Evolutionary conservation across 805 yeast genomes (phyloP).

Genomic region (Saccharomycopsis malanga): DNA sequence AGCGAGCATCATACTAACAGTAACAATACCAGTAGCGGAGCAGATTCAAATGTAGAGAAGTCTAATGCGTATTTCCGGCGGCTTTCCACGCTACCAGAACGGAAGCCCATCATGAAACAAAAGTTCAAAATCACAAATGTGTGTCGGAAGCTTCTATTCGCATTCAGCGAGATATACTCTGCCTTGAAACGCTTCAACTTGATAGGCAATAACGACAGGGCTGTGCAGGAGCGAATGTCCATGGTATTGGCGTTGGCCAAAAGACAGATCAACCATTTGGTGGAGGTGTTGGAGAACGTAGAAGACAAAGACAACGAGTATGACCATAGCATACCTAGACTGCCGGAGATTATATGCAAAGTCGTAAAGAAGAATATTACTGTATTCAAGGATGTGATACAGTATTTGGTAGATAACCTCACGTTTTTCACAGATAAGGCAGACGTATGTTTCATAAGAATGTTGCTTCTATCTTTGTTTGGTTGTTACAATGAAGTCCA

Average conservation of each 20-base stretch:
- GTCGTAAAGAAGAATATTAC: constrained; percentile 16
- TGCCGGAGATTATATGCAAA: neutral
- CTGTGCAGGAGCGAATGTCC: constrained; percentile 2
- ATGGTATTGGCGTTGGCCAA: constrained; percentile 28
- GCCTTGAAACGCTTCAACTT: constrained; percentile 36
- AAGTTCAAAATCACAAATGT: constrained; percentile 32
- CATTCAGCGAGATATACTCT: constrained; percentile 40
- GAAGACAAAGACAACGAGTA: constrained; percentile 1
- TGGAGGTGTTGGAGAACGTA: constrained; percentile 35
- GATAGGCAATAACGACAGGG: constrained; percentile 11
- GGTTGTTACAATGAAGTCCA: constrained; percentile 40
- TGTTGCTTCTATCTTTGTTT: constrained; percentile 36
- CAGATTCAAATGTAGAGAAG: constrained; percentile 36
- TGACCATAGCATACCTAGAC: constrained; percentile 1
- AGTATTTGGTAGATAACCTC: constrained; percentile 34
- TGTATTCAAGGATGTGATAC: constrained; percentile 35
- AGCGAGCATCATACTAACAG: neutral
- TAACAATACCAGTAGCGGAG: neutral
- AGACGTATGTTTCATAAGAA: constrained; percentile 40
- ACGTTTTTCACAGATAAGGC: constrained; percentile 33
- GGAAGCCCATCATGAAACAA: constrained; percentile 19
- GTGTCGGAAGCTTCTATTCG: constrained; percentile 38
- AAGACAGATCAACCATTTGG: constrained; percentile 36
- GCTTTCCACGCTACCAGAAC: constrained; percentile 35
- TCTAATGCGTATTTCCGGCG: constrained; percentile 42